A percentile compares a stretch with the other conserved stretches of the same genome.
These are phyloP conservation scores for Candida ipomoeae DNA, from an alignment of 805 yeast species.

Conservation along the genomic window DNA sequence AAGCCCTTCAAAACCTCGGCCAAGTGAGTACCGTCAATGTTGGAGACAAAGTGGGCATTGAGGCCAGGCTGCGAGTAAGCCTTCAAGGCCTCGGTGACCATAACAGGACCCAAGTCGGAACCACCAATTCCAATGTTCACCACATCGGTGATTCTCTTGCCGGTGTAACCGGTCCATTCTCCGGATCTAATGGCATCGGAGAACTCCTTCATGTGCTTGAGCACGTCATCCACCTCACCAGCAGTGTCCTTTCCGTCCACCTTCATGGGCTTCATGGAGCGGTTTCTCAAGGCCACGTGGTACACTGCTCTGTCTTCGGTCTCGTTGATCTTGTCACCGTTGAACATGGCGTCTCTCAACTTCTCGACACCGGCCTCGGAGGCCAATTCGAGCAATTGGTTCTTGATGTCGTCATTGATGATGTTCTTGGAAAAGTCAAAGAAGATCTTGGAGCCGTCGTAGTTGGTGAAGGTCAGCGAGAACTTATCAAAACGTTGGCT, in stretches of 20 bases:
- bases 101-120: conserved; percentile 97
- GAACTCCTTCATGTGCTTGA: conserved; percentile 95
- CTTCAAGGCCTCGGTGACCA: conserved; percentile 98
- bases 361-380: conserved; percentile 83
- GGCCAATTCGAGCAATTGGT: conserved; percentile 70
- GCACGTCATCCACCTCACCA: conserved; percentile 85
- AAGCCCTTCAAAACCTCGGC: conserved; percentile 80
- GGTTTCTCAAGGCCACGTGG: conserved; percentile 96
- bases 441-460: conserved; percentile 80
- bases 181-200: conserved; percentile 88
- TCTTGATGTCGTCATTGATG: conserved; percentile 77
- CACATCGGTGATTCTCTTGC: conserved; percentile 86
- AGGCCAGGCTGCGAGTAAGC: conserved; percentile 74
- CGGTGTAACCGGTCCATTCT: conserved; percentile 94
- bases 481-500: conserved; percentile 69
- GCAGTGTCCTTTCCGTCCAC: conserved; percentile 91
- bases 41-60: conserved; percentile 88
- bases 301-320: conserved; percentile 97
- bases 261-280: conserved; percentile 73
- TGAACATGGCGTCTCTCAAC: conserved; percentile 87
- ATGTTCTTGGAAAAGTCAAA: conserved; percentile 96
- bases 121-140: conserved; percentile 99
- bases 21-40: conserved; percentile 97
- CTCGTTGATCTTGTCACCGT: conserved; percentile 89
- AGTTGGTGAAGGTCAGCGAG: conserved; percentile 75